Evolutionary conservation across 768 basidiomycete genomes (phyloP).

Genomic region (Suillus discolor): DNA sequence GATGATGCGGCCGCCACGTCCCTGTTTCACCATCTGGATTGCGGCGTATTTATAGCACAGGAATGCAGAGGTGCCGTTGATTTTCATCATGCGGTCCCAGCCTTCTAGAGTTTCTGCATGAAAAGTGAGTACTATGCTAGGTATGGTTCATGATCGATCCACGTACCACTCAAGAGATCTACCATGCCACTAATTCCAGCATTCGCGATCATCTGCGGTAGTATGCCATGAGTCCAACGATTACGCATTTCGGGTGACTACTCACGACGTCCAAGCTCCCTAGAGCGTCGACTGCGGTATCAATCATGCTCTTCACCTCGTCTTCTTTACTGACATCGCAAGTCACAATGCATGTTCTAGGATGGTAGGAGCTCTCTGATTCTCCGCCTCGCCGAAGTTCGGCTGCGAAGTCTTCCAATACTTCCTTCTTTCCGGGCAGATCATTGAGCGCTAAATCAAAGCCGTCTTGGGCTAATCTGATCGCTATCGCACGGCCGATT

Average conservation of each 20-base stretch:
- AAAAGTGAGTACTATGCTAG: background rate
- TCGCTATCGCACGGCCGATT: constrained; percentile 32
- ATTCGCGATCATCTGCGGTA: constrained; percentile 29
- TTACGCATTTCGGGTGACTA: background rate
- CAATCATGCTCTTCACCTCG: constrained; percentile 45
- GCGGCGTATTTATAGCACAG: constrained; percentile 45
- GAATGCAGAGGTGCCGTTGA: constrained; percentile 38
- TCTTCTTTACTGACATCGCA: constrained; percentile 46
- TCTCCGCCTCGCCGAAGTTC: constrained; percentile 34
- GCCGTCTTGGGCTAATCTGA: constrained; percentile 37
- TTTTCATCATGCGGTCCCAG: constrained; percentile 27
- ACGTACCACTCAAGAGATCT: background rate
- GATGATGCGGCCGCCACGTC: constrained; percentile 40
- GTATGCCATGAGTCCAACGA: background rate
- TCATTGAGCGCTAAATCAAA: constrained; percentile 36
- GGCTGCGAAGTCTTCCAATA: constrained; percentile 29
- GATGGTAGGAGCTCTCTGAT: background rate
- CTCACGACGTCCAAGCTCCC: constrained; percentile 53
- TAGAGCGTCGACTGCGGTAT: constrained; percentile 28
- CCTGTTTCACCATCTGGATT: constrained; percentile 41
- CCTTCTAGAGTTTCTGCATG: constrained; percentile 17
- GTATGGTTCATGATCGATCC: background rate
- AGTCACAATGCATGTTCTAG: constrained; percentile 24
- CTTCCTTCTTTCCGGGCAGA: constrained; percentile 25
- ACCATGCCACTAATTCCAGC: constrained; percentile 23